Base-by-base conservation (phyloP, 2,329 filamentous ascomycete genomes). In the Talaromyces atroroseus region DNA sequence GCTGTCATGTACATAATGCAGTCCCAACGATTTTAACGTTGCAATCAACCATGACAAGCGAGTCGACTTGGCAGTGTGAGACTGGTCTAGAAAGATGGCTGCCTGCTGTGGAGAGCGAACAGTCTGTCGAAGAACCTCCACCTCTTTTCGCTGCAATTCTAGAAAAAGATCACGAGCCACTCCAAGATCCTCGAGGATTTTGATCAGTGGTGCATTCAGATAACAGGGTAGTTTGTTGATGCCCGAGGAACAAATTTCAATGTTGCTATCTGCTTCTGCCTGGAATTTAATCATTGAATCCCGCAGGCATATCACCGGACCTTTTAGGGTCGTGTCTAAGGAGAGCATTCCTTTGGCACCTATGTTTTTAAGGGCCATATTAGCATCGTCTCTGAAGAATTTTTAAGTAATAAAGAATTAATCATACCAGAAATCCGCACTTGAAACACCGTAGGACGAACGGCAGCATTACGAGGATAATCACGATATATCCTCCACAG, bases 171-270 rank as follows among this genome's bases (percentile, higher is more conserved):
- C 56, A 1, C 74, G 65, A 0, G 76, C 66, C 0, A 88, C 83
- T 0, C 80, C 79, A 68, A 92, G 84, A 61, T 95, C 90, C 65
- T 95, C 90, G 0, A 95, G 70, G 5, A 95, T 90, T 67, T 95
- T 95, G 72, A 95, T 90, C 59, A 92, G 78, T 61, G 89, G 89
- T 0, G 87, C 84, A 64, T 95, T 95, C 1, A 95, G 78, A 18
- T 85, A 82, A 62, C 92, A 77, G 0, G 82, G 82, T 6, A 92
- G 78, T 0, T 88, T 85, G 51, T 79, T 83, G 38, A 82, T 83
- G 0, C 84, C 85, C 44, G 83, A 79, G 48, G 87, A 87, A 64
- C 65, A 66, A 10, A 65, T 61, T 46, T 66, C 65, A 21, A 66
- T 66, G 51, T 65, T 63, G 21, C 48, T 61, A 3, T 61, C 58